These are phyloP conservation scores for Aphanocladium album DNA, from an alignment of 2,329 filamentous ascomycete genomes.

Conservation along the genomic window DNA sequence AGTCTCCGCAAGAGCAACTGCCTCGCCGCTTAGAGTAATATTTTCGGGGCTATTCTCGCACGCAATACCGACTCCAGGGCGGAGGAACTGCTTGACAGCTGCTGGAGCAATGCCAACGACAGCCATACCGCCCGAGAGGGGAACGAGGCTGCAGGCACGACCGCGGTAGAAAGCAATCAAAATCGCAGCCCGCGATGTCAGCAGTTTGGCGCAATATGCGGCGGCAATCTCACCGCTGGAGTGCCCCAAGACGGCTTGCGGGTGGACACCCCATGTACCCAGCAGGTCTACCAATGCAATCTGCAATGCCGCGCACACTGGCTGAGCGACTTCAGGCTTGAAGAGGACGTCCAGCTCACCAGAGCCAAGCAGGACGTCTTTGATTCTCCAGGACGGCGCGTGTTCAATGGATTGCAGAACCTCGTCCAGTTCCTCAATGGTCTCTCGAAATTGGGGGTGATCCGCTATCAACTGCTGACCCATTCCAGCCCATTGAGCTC, in stretches of 20 bases:
- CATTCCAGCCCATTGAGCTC: slow-evolving; percentile 26
- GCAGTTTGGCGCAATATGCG: slow-evolving; percentile 35
- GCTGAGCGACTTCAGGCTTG: slow-evolving; percentile 26
- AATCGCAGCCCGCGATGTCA: slow-evolving; percentile 37
- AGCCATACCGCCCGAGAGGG: not conserved
- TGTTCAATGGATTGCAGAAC: not conserved
- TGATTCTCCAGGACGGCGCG: not conserved
- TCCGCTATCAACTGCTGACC: slow-evolving; percentile 23
- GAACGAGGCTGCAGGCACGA: too few species aligned
- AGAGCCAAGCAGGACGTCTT: not conserved
- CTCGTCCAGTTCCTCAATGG: slow-evolving; percentile 17
- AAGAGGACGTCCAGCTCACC: too few species aligned
- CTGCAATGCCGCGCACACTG: slow-evolving; percentile 37
- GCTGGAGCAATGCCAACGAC: not conserved
- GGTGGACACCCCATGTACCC: slow-evolving; percentile 31
- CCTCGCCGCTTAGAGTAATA: too few species aligned
- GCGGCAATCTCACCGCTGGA: slow-evolving; percentile 39
- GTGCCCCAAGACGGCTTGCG: slow-evolving; percentile 33
- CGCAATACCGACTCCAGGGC: too few species aligned
- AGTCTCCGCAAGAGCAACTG: too few species aligned
- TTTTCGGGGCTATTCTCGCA: too few species aligned
- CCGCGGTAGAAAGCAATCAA: slow-evolving; percentile 33
- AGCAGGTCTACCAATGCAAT: slow-evolving; percentile 37
- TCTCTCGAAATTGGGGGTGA: slow-evolving; percentile 25
- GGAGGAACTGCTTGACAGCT: too few species aligned